These are phyloP conservation scores for Neopestalotiopsis clavispora DNA, from an alignment of 2,329 filamentous ascomycete genomes.

Conservation along the genomic window DNA sequence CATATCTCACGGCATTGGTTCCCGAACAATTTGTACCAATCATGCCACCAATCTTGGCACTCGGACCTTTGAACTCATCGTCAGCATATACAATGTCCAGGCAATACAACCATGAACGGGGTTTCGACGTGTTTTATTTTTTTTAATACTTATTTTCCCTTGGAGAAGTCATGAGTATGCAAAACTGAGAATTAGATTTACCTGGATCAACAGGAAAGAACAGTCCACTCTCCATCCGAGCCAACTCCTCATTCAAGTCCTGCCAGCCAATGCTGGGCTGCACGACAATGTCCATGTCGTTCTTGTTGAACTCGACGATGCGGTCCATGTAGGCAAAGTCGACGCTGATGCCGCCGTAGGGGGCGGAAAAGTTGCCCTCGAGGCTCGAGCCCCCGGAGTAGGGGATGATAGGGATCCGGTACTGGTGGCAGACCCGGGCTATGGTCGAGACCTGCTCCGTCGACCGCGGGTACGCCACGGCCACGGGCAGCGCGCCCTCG, in stretches of 20 bases:
- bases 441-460: constrained; percentile 66
- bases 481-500: constrained; percentile 60
- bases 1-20: constrained; percentile 81
- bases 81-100: not conserved
- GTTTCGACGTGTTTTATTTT: not conserved
- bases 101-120: not conserved
- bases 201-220: constrained; percentile 93
- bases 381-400: constrained; percentile 87
- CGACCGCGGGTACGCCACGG: constrained; percentile 66
- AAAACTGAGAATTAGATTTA: constrained; percentile 30
- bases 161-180: not conserved
- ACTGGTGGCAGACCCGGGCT: constrained; percentile 74
- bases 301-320: constrained; percentile 78
- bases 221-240: constrained; percentile 73
- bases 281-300: constrained; percentile 91
- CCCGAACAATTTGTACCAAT: constrained; percentile 79
- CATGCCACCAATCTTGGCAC: constrained; percentile 82
- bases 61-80: constrained; percentile 47
- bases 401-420: constrained; percentile 82
- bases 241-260: constrained; percentile 75
- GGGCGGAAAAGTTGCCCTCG: constrained; percentile 89
- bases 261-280: constrained; percentile 95
- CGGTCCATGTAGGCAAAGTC: constrained; percentile 90
- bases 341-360: constrained; percentile 84
- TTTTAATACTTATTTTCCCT: too few species aligned